A percentile compares a stretch with the other conserved stretches of the same genome.
Evolutionary conservation across 495 filamentous ascomycete species (phyloP).

Genomic region (Penicillium soppii): DNA sequence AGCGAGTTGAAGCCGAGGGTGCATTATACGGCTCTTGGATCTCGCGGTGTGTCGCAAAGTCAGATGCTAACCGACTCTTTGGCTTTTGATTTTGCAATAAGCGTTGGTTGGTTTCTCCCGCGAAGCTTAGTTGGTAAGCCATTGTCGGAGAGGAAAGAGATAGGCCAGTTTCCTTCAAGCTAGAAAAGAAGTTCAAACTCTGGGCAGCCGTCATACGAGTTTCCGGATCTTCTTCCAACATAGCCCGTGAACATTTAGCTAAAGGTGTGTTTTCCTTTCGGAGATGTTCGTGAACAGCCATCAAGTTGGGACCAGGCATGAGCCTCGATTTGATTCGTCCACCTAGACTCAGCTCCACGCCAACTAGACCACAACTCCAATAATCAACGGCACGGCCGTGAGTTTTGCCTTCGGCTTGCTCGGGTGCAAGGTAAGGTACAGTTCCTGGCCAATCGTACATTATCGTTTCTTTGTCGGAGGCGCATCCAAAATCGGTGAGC

Average conservation of each 20-base stretch:
- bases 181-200: too few species aligned
- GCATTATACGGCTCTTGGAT: too few species aligned
- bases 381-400: not conserved
- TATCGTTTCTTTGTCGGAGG: not conserved
- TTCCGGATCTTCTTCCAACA: not conserved
- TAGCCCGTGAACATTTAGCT: not conserved
- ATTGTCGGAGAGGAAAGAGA: too few species aligned
- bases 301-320: not conserved
- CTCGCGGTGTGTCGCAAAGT: too few species aligned
- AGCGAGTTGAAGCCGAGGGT: too few species aligned
- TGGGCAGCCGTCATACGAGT: not conserved
- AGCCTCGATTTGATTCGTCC: not conserved
- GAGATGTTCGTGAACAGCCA: not conserved
- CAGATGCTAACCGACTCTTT: too few species aligned
- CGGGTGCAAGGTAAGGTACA: not conserved
- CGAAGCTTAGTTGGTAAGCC: too few species aligned
- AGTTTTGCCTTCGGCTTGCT: not conserved
- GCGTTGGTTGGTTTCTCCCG: too few species aligned
- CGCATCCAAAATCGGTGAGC: conserved; percentile 4
- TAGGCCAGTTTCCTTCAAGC: too few species aligned
- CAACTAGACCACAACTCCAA: not conserved
- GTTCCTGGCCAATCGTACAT: not conserved
- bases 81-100: too few species aligned
- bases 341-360: not conserved
- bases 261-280: not conserved